Evolutionary conservation across 208 protist genomes (phyloP).

Genomic region (Entamoeba dispar): DNA sequence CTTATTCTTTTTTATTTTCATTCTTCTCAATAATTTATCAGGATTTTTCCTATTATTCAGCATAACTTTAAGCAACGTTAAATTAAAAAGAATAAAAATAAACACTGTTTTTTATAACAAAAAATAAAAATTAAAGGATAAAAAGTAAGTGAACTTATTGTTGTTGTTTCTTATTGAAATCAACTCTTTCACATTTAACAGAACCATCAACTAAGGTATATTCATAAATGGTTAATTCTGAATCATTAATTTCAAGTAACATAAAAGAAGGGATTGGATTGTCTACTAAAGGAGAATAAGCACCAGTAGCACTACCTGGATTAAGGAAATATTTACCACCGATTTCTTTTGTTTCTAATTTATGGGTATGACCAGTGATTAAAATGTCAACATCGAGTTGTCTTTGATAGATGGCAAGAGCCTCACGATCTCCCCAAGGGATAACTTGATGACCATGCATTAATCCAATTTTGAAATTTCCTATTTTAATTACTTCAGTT

Average conservation of each 20-base stretch:
- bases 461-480: slow-evolving; percentile 80
- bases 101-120: too few relatives aligned
- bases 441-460: slow-evolving; percentile 78
- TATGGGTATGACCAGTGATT: slow-evolving; percentile 72
- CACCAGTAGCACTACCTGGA: slow-evolving; percentile 88
- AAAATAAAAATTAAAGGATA: too few relatives aligned
- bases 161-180: not conserved
- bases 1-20: too few relatives aligned
- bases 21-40: too few relatives aligned
- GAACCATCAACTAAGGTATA: not conserved
- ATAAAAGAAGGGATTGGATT: slow-evolving; percentile 5
- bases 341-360: slow-evolving; percentile 58
- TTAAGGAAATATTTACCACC: slow-evolving; percentile 89
- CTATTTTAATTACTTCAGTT: slow-evolving; percentile 63
- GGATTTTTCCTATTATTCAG: too few relatives aligned
- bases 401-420: slow-evolving; percentile 67
- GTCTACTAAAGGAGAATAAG: slow-evolving; percentile 37
- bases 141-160: not conserved
- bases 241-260: not conserved
- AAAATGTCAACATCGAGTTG: slow-evolving; percentile 88
- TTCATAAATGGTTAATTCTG: not conserved
- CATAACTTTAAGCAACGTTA: too few relatives aligned
- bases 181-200: not conserved
- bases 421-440: slow-evolving; percentile 62
- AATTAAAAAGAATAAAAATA: too few relatives aligned